Evolutionary conservation across 768 basidiomycete species (phyloP), one percentile per base, ranked within the genome.

Genomic region (Tulasnella sp.): DNA sequence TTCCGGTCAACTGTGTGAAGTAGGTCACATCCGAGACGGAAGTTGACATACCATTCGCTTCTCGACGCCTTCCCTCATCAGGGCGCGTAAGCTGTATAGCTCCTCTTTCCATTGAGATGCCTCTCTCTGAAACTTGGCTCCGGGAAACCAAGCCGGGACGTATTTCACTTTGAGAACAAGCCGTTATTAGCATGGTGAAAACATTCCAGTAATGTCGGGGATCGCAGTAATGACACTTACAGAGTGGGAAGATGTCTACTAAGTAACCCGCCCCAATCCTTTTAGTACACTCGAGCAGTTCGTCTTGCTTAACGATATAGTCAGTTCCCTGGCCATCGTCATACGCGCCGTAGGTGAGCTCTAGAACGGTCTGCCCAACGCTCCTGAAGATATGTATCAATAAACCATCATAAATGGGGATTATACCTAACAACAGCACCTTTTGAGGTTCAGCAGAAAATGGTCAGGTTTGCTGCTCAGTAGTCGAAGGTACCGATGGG

Each of bases 141-240:
- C 69, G 32, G 69, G 69, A 32, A 70, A 17, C 69, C 69, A 70
- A 4, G 11, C 22, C 44, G 69, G 69, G 42, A 70, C 19, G 12
- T 59, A 35, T 70, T 62, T 70, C 44, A 70, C 69, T 52, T 32
- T 36, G 8, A n/a, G n/a, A n/a, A n/a, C n/a, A n/a, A n/a, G n/a
- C n/a, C n/a, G n/a, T n/a, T n/a, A n/a, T n/a, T n/a, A n/a, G n/a
- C n/a, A n/a, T n/a, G n/a, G n/a, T n/a, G n/a, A 32, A 59, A 32
- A 11, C 1, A 59, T 9, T 11, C 8, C 22, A 14, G 14, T n/a
- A 11, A 3, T 9, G 44, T 12, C n/a, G n/a, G n/a, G n/a, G n/a
- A 59, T 11, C 19, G 22, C 2, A 29, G 26, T 2, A n/a, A 7
- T n/a, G n/a, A n/a, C n/a, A n/a, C 52, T 59, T 29, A 59, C 52